These are phyloP conservation scores for Nicotiana tomentosiformis DNA, from an alignment of 257 asterid species.

Conservation along the genomic window DNA sequence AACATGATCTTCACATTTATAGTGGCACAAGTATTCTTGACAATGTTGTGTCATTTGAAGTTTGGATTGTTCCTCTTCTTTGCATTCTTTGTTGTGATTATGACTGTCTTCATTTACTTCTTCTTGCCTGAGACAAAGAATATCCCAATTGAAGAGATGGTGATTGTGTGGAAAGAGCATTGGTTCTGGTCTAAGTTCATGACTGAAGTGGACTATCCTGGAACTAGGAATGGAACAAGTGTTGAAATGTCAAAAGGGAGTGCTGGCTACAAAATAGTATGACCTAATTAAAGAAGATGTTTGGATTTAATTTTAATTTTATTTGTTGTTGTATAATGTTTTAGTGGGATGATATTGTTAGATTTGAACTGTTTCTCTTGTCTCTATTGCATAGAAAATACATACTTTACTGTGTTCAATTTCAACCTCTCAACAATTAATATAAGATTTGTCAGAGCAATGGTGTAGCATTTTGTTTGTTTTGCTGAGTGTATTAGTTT, in stretches of 20 bases:
- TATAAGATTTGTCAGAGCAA: background rate
- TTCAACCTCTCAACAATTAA: background rate
- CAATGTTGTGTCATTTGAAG: constrained; percentile 68
- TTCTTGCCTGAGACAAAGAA: constrained; percentile 86
- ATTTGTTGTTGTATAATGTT: background rate
- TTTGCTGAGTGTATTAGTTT: background rate
- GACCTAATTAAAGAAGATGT: background rate
- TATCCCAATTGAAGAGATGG: constrained; percentile 79
- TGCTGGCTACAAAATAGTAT: constrained; percentile 17
- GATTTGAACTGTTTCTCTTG: background rate
- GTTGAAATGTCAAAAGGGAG: constrained; percentile 18
- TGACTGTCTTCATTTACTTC: constrained; percentile 49
- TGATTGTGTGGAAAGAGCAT: constrained; percentile 61
- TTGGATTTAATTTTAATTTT: background rate
- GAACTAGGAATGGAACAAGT: constrained; percentile 16
- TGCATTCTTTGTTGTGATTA: constrained; percentile 46
- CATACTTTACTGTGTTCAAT: background rate
- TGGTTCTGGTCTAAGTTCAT: constrained; percentile 75
- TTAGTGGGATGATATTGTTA: constrained; percentile 3
- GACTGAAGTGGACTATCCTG: constrained; percentile 34
- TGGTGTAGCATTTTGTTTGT: background rate
- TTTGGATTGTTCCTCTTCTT: constrained; percentile 76
- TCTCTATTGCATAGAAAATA: background rate
- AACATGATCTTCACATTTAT: constrained; percentile 70
- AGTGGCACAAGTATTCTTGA: constrained; percentile 62